Percentiles rank a stretch among this genome's conserved stretches.
phyloP scores from a whole-genome alignment of 768 basidiomycete species.

The Gymnopilus junonius region DNA sequence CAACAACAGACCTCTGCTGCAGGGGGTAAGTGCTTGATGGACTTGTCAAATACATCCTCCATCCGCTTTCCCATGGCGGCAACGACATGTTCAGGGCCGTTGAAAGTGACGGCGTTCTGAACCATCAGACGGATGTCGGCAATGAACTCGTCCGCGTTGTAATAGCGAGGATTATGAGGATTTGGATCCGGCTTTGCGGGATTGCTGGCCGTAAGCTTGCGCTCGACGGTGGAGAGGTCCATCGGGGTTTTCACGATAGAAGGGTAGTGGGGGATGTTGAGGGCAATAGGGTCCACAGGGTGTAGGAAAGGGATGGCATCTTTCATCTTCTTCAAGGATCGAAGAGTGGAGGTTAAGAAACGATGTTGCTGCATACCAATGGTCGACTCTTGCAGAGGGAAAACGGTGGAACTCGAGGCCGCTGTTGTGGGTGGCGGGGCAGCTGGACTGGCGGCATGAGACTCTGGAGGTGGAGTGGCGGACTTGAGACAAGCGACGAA shows the following conservation, averaged over 20 bases:
- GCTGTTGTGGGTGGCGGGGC: constrained; percentile 26
- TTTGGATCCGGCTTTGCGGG: constrained; percentile 77
- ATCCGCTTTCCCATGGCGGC: constrained; percentile 80
- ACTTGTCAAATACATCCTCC: constrained; percentile 86
- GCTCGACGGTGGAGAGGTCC: constrained; percentile 93
- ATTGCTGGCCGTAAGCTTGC: constrained; percentile 82
- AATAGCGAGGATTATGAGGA: constrained; percentile 75
- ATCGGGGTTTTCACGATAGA: constrained; percentile 89
- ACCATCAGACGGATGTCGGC: constrained; percentile 88
- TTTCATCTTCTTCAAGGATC: constrained; percentile 84
- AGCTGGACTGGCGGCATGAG: constrained; percentile 43
- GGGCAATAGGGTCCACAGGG: constrained; percentile 87
- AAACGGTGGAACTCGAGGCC: constrained; percentile 18
- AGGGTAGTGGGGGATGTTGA: constrained; percentile 88
- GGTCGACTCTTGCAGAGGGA: constrained; percentile 36
- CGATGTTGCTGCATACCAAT: constrained; percentile 76
- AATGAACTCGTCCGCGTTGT: constrained; percentile 78
- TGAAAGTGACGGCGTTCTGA: constrained; percentile 88
- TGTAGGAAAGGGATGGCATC: constrained; percentile 80
- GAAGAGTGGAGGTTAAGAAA: constrained; percentile 77
- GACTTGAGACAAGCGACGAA: constrained; percentile 57
- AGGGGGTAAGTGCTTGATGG: constrained; percentile 81
- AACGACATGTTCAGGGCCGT: constrained; percentile 88
- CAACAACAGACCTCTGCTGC: constrained; percentile 66
- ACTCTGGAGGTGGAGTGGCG: constrained; percentile 74